These are phyloP conservation scores for Codiaeum variegatum DNA, from an alignment of 441 rosid species.

Conservation along the genomic window DNA sequence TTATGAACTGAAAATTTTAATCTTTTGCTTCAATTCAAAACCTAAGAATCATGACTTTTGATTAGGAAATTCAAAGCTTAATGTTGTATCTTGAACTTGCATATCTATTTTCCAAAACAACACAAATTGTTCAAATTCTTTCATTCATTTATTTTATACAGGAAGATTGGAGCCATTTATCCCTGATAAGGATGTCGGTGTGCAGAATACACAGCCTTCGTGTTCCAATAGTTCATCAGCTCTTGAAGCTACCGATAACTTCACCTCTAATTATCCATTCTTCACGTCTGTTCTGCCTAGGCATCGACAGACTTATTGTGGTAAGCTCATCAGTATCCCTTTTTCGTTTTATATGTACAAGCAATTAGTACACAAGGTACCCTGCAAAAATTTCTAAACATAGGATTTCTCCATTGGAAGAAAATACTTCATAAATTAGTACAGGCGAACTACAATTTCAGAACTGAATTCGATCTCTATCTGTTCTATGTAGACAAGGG, in stretches of 20 bases:
- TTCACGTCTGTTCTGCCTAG: neutral
- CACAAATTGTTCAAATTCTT: neutral
- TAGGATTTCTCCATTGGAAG: neutral
- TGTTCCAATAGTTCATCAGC: neutral
- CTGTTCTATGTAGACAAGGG: neutral
- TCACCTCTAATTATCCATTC: neutral
- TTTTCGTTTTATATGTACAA: too few relatives aligned
- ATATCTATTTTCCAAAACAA: neutral
- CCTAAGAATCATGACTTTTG: neutral
- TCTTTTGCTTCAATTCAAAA: neutral
- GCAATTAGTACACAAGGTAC: neutral
- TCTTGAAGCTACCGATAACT: neutral
- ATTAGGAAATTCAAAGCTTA: neutral
- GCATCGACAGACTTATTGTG: neutral
- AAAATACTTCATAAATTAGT: too few relatives aligned
- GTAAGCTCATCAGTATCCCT: neutral
- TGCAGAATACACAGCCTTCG: neutral
- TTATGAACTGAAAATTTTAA: too few relatives aligned
- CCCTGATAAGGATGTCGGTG: too few relatives aligned
- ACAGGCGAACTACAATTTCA: too few relatives aligned
- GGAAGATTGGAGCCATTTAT: neutral
- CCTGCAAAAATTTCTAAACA: neutral
- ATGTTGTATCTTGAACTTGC: neutral
- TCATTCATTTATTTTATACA: too few relatives aligned
- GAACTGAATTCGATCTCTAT: neutral